These are phyloP conservation scores for Chrysochromulina tobinii DNA, from an alignment of 78 protist species.

Conservation along the genomic window DNA sequence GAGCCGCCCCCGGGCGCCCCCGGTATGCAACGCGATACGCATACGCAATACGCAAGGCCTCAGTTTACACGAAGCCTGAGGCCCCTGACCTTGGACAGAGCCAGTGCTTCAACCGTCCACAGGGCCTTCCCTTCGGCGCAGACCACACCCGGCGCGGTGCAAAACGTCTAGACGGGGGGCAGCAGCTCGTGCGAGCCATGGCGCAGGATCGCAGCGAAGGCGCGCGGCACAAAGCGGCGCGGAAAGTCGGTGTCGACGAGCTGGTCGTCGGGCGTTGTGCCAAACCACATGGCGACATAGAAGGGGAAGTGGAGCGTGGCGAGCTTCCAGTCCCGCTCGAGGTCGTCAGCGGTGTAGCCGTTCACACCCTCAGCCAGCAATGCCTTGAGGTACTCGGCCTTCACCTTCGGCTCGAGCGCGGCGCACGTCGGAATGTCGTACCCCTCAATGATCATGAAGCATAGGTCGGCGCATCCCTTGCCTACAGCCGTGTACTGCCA, in stretches of 20 bases:
- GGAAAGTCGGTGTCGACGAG: not conserved
- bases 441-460: too few species aligned
- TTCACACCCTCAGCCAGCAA: not conserved
- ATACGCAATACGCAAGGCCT: too few species aligned
- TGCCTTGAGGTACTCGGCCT: not conserved
- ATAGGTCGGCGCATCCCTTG: not conserved
- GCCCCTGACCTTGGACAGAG: too few species aligned
- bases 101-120: too few species aligned
- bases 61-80: too few species aligned
- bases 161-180: too few species aligned
- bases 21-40: too few species aligned
- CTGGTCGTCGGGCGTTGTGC: not conserved
- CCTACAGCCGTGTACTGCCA: conserved; percentile 32
- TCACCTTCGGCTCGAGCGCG: not conserved
- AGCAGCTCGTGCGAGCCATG: too few species aligned
- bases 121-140: too few species aligned
- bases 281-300: conserved; percentile 3
- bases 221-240: conserved; percentile 11
- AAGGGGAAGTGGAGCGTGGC: not conserved
- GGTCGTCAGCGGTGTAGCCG: not conserved
- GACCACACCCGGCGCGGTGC: too few species aligned
- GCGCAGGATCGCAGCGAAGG: not conserved
- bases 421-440: too few species aligned
- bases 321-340: not conserved
- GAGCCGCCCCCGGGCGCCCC: too few species aligned